Evolutionary conservation across 139 green algal species (phyloP).

Genomic region (Desmodesmus armatus): DNA sequence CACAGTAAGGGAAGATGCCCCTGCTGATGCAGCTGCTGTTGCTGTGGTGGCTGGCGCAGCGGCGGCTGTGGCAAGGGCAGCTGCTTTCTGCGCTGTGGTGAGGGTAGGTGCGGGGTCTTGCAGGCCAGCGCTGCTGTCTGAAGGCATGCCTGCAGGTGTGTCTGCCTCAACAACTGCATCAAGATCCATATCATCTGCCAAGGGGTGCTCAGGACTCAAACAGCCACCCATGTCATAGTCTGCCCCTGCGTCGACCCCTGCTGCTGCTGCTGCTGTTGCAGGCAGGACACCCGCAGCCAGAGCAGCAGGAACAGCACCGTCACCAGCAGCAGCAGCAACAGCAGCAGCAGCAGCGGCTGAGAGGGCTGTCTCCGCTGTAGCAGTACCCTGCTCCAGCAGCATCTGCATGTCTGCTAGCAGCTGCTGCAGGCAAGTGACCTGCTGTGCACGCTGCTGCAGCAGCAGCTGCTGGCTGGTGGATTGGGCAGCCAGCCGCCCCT

Average conservation of each 20-base stretch:
- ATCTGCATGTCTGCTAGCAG: neutral
- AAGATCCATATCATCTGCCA: neutral
- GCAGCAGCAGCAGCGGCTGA: too few relatives aligned
- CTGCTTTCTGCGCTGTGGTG: too few relatives aligned
- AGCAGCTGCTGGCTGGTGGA: neutral
- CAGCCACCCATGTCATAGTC: neutral
- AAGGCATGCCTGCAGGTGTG: neutral
- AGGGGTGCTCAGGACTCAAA: too few relatives aligned
- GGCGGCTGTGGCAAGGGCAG: neutral
- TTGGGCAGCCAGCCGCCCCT: neutral
- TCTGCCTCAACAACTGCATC: neutral
- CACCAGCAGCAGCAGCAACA: neutral
- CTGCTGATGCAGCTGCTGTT: neutral
- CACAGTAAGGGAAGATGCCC: neutral
- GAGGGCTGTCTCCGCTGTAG: too few relatives aligned
- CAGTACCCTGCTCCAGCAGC: too few relatives aligned
- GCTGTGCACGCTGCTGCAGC: neutral
- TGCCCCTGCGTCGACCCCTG: neutral
- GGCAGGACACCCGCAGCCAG: too few relatives aligned
- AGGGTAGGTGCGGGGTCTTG: too few relatives aligned
- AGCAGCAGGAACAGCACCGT: neutral
- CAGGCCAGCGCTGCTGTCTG: too few relatives aligned
- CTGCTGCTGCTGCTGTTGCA: conserved; percentile 4
- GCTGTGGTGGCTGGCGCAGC: too few relatives aligned
- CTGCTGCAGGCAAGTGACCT: too few relatives aligned